Conservation (phyloP, 2,329 filamentous ascomycete genomes). For the Colletotrichum siamense region DNA sequence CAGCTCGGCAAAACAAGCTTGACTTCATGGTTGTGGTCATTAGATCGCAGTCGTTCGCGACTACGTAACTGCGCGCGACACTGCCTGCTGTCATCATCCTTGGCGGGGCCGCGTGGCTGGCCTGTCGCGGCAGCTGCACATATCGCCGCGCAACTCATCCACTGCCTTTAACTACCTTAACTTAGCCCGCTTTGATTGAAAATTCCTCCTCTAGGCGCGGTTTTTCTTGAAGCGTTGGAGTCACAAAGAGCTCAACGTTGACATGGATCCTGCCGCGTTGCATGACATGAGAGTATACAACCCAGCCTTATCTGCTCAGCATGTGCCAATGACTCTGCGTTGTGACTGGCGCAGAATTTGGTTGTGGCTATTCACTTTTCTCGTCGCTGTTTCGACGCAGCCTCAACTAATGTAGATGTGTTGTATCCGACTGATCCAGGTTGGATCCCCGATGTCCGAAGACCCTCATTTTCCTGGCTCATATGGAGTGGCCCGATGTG, state of each 20-base stretch:
- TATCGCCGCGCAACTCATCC: not conserved
- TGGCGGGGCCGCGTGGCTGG: not conserved
- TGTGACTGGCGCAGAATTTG: not conserved
- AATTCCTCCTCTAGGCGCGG: not conserved
- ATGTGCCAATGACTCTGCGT: not conserved
- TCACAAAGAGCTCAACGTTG: not conserved
- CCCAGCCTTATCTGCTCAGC: not conserved
- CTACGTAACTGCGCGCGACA: not conserved
- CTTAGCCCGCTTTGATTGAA: not conserved
- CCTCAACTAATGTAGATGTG: not conserved
- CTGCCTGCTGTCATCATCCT: not conserved
- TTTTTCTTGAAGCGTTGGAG: not conserved
- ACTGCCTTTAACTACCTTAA: not conserved
- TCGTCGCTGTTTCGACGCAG: not conserved
- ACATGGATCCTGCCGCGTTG: not conserved
- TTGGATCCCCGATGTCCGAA: not conserved
- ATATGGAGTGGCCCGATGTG: not conserved
- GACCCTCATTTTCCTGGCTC: not conserved
- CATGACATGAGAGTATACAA: not conserved
- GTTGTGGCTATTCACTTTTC: not conserved
- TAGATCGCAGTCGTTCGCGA: not conserved
- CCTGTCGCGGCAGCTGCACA: not conserved
- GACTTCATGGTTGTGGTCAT: not conserved
- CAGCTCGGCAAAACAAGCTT: conserved; percentile 8
- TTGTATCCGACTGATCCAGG: not conserved